Evolutionary conservation across 2,329 filamentous ascomycete species (phyloP).

Genomic region (Ilyonectria robusta): DNA sequence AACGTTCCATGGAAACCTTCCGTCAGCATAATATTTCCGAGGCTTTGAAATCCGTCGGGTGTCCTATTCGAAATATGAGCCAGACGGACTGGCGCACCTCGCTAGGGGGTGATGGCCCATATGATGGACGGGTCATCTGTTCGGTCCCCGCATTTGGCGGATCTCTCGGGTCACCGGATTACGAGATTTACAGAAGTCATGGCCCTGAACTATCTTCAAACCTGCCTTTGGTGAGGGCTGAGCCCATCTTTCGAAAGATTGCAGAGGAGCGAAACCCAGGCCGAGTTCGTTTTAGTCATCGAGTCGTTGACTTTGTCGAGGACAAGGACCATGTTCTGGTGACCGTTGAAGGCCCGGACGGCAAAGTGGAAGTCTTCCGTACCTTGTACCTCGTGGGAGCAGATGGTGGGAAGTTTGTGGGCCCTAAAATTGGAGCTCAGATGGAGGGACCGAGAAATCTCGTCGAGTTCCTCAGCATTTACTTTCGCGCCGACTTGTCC

Average conservation of each 20-base stretch:
- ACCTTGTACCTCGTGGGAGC: conserved; percentile 1
- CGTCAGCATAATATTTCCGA: background rate
- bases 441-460: conserved; percentile 1
- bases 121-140: background rate
- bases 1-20: conserved; percentile 2
- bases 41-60: background rate
- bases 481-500: conserved; percentile 1
- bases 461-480: background rate
- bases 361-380: background rate
- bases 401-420: background rate
- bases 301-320: background rate
- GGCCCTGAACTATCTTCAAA: background rate
- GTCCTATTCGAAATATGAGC: background rate
- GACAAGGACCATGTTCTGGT: background rate
- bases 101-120: background rate
- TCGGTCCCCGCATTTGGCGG: no score
- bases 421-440: background rate
- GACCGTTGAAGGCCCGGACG: background rate
- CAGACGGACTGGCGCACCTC: conserved; percentile 4
- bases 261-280: conserved; percentile 6
- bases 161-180: no score
- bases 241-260: background rate
- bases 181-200: background rate
- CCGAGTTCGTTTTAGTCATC: background rate
- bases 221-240: background rate